A percentile compares a stretch with the other conserved stretches of the same genome.
Evolutionary conservation across 495 filamentous ascomycete genomes (phyloP).

Genomic region (Tuber umbilicatum): DNA sequence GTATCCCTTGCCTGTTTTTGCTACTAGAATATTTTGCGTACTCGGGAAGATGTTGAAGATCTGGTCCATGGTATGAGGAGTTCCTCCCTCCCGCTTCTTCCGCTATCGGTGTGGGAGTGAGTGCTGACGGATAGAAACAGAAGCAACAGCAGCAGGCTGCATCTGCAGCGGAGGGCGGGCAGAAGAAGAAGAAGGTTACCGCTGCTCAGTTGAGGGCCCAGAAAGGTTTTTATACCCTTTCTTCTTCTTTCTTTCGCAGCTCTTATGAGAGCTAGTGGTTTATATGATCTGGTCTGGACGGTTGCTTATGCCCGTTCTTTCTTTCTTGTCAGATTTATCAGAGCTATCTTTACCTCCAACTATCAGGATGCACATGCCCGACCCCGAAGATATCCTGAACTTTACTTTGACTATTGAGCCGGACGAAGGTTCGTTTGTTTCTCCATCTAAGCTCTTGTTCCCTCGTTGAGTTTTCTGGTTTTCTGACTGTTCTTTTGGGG

Average conservation of each 20-base stretch:
- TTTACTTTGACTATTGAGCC: slow-evolving; percentile 90
- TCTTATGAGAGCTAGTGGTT: not conserved
- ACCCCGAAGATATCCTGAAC: slow-evolving; percentile 94
- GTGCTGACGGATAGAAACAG: slow-evolving; percentile 46
- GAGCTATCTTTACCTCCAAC: slow-evolving; percentile 84
- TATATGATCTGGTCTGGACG: not conserved
- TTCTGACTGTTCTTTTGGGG: not conserved
- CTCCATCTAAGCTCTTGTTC: not conserved
- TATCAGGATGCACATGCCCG: slow-evolving; percentile 87
- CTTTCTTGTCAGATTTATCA: slow-evolving; percentile 61
- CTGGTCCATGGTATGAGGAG: slow-evolving; percentile 84
- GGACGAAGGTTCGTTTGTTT: slow-evolving; percentile 59
- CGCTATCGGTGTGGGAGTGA: not conserved
- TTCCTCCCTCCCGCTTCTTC: slow-evolving; percentile 14
- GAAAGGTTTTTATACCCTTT: slow-evolving; percentile 59
- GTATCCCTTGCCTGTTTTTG: not conserved
- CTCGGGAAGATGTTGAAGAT: slow-evolving; percentile 77
- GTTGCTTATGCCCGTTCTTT: not conserved
- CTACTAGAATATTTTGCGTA: not conserved
- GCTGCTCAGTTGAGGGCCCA: slow-evolving; percentile 92
- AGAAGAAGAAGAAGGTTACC: slow-evolving; percentile 97
- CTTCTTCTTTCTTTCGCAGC: not conserved
- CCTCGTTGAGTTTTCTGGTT: not conserved
- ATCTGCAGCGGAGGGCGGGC: slow-evolving; percentile 70
- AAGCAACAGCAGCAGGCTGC: slow-evolving; percentile 94